Percentiles rank a stretch among this genome's conserved stretches.
phyloP scores from a whole-genome alignment of 2,329 filamentous ascomycete species.

The Fusarium sp. region DNA sequence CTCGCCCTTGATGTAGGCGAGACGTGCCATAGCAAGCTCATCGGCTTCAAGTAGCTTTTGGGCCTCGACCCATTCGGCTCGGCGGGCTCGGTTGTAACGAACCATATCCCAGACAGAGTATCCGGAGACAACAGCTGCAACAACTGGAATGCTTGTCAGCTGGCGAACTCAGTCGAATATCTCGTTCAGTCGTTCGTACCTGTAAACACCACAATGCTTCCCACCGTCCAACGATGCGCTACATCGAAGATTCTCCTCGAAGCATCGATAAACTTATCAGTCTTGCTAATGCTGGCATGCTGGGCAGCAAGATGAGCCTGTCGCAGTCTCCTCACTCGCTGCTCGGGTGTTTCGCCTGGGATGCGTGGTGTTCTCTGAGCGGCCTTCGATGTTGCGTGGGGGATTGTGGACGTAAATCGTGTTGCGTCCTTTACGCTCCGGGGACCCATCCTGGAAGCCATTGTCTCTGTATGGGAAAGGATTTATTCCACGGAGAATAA shows the following conservation, averaged over 20 bases:
- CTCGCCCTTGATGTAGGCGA: conserved; percentile 67
- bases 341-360: conserved; percentile 69
- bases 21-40: conserved; percentile 63
- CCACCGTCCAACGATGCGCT: conserved; percentile 63
- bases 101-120: conserved; percentile 71
- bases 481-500: not conserved
- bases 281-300: conserved; percentile 62
- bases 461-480: conserved; percentile 38
- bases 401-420: conserved; percentile 65
- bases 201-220: conserved; percentile 64
- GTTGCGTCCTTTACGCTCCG: conserved; percentile 82
- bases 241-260: conserved; percentile 62
- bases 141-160: conserved; percentile 48
- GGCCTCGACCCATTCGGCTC: conserved; percentile 64
- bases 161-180: not conserved
- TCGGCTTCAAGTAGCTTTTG: conserved; percentile 63
- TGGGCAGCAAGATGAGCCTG: conserved; percentile 73
- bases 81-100: conserved; percentile 66
- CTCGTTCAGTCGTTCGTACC: conserved; percentile 50
- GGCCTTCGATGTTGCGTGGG: conserved; percentile 72
- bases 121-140: conserved; percentile 63
- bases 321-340: conserved; percentile 73
- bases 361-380: conserved; percentile 44
- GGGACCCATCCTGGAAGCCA: conserved; percentile 58
- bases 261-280: conserved; percentile 59